Evolutionary conservation across 73 alveolate species (phyloP), one percentile per base, ranked within the genome.

Genomic region (Paraurostyla sp.): DNA sequence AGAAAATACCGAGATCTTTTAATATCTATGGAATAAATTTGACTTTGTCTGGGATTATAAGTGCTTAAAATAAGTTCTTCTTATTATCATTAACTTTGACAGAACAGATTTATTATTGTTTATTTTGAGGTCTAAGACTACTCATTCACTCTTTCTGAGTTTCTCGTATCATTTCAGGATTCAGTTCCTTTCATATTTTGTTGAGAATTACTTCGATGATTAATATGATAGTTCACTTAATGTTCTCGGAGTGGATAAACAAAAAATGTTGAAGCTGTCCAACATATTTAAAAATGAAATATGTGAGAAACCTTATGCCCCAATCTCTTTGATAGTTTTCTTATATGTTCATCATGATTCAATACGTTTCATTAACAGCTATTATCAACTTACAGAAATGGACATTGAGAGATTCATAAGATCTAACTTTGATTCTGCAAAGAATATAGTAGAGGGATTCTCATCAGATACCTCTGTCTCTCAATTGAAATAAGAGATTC

Each of bases 351-450:
- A 73, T 48, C 52, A 51, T 11, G 86, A 73, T 43, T 25, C 69
- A 25, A 43, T 30, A 23, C 9, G 86, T 6, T 73, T 73, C 29
- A 30, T 48, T 4, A 73, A 40, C 3, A 16, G 62, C 43, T 73
- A 73, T 25, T 48, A 48, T 43, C 42, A 73, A 32, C 18, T 49
- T 3, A 73, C 48, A 1, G 86, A 73, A 23, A 48, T 49, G 11
- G 86, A 73, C 50, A 73, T 73, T 18, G 86, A 73, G 71, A n/a
- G 65, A 23, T 73, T 73, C 46, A 49, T 73, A 4, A 42, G 86
- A 29, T 73, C 86, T 0, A 73, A 73, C 52, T 73, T 45, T 35
- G 71, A 49, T 4, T n/a, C 86, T 15, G 86, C 86, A 0, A 16
- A 43, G 27, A 49, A 73, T 27, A 73, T 73, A 3, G 86, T 73